Percentiles rank a stretch among this genome's conserved stretches.
Evolutionary conservation across 129 eudicot species (phyloP).

Genomic region (Calendula officinalis): DNA sequence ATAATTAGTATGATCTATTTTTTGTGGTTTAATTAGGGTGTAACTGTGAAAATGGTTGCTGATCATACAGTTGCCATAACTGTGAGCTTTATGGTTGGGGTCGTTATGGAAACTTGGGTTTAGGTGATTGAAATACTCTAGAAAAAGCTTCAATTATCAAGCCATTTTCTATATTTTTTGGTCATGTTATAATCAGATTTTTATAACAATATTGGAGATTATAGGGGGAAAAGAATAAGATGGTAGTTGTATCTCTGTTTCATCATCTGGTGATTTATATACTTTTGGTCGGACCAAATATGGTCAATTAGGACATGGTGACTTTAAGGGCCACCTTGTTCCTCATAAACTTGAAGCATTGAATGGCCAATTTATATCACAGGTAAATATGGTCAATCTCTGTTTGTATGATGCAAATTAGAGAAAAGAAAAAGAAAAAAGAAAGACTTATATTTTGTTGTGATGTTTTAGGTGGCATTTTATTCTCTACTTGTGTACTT

Average conservation of each 20-base stretch:
- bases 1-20: not conserved
- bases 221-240: conserved; percentile 77
- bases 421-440: conserved; percentile 3
- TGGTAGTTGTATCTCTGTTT: conserved; percentile 83
- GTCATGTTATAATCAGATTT: too few species aligned
- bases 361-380: conserved; percentile 55
- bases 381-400: conserved; percentile 50
- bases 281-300: conserved; percentile 98
- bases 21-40: conserved; percentile 52
- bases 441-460: conserved; percentile 9
- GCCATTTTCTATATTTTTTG: too few species aligned
- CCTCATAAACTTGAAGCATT: conserved; percentile 81
- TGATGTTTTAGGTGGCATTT: conserved; percentile 62
- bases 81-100: conserved; percentile 96
- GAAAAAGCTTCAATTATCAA: conserved; percentile 61
- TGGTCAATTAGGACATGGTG: conserved; percentile 99
- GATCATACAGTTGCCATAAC: conserved; percentile 98
- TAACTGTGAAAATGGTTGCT: too few species aligned
- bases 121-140: conserved; percentile 89
- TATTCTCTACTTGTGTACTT: conserved; percentile 79
- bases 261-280: conserved; percentile 76
- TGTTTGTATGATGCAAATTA: conserved; percentile 11
- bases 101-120: conserved; percentile 92
- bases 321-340: conserved; percentile 79
- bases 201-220: conserved; percentile 14